Percentiles rank a stretch among this genome's conserved stretches.
Evolutionary conservation across 140 eudicot species (phyloP).

Genomic region (Erigeron philadelphicus): DNA sequence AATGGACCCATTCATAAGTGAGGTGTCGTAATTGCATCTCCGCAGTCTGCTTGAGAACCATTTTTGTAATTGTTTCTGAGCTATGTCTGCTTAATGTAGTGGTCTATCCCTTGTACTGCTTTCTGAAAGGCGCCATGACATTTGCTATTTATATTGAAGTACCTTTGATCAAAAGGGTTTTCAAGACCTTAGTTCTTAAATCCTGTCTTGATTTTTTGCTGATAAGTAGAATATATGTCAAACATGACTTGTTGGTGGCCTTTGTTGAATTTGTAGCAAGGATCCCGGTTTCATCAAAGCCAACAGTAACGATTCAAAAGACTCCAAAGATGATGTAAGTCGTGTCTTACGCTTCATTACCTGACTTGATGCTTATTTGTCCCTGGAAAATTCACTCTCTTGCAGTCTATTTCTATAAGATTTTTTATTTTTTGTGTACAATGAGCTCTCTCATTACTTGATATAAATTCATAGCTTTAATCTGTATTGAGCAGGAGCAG

Average conservation of each 20-base stretch:
- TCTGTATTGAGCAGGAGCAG: slow-evolving; percentile 62
- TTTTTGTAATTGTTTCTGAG: no score
- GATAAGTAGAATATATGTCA: background rate
- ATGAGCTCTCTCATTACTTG: background rate
- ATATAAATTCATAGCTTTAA: background rate
- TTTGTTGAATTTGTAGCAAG: slow-evolving; percentile 53
- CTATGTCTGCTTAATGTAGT: slow-evolving; percentile 7
- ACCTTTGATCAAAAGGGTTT: slow-evolving; percentile 5
- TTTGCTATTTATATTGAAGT: background rate
- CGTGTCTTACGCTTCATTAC: slow-evolving; percentile 6
- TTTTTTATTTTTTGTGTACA: slow-evolving; percentile 6
- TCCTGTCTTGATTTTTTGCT: slow-evolving; percentile 5
- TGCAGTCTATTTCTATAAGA: background rate
- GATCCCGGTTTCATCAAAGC: slow-evolving; percentile 90
- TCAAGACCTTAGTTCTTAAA: slow-evolving; percentile 6
- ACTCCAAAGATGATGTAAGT: slow-evolving; percentile 88
- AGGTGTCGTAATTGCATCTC: no score
- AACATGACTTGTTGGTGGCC: slow-evolving; percentile 25
- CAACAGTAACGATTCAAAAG: slow-evolving; percentile 65
- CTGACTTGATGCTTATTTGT: background rate
- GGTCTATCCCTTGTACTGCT: slow-evolving; percentile 15
- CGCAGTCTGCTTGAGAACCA: no score
- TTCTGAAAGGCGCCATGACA: background rate
- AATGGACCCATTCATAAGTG: background rate
- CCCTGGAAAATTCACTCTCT: slow-evolving; percentile 10